Conservation (phyloP, 257 asterid species). For the Solanum pinnatisectum region DNA sequence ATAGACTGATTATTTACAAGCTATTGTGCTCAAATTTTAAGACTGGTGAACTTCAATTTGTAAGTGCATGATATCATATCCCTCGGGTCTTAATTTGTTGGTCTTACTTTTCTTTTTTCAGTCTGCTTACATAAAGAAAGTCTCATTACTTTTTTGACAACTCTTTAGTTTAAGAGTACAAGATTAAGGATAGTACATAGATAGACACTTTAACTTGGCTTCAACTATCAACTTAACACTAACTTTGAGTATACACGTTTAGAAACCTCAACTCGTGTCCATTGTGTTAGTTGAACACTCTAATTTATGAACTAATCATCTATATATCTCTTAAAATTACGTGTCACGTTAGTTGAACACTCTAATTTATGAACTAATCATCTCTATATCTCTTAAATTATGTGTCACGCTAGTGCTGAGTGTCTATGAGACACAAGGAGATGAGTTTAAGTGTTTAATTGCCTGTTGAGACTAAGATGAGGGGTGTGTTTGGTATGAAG, state of each 20-base stretch:
- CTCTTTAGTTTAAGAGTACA: background rate
- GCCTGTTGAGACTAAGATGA: no score
- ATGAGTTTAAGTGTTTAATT: background rate
- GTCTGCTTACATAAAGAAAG: background rate
- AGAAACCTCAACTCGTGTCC: background rate
- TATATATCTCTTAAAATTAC: background rate
- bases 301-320: background rate
- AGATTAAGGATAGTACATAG: background rate
- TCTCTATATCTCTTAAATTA: no score
- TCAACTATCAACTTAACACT: background rate
- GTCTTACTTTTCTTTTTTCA: background rate
- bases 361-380: no score
- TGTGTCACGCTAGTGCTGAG: background rate
- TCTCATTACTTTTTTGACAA: background rate
- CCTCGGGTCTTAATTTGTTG: background rate
- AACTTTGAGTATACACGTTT: background rate
- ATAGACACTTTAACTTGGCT: background rate
- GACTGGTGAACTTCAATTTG: background rate
- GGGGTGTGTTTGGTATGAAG: no score
- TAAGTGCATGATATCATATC: background rate
- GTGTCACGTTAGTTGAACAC: no score
- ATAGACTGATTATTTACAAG: background rate
- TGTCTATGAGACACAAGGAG: background rate
- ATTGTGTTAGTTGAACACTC: background rate
- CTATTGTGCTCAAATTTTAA: background rate